A percentile compares a stretch with the other conserved stretches of the same genome.
Conservation (phyloP, 2,329 filamentous ascomycete genomes). For the Ceratocystis destructans region DNA sequence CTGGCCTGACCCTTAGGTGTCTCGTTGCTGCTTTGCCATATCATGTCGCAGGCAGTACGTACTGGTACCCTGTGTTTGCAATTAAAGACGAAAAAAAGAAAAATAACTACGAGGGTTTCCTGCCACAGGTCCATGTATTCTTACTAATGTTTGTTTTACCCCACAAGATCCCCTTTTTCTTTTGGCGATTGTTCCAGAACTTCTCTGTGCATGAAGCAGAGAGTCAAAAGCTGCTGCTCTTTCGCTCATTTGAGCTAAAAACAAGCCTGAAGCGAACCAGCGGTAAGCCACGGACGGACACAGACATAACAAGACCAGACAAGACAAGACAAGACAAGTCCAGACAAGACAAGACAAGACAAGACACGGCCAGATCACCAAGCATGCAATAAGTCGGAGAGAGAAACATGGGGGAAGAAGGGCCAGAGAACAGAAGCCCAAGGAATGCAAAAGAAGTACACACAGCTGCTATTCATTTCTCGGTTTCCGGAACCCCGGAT, state of each 20-base stretch:
- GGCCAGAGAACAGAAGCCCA: background rate
- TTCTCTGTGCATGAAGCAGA: background rate
- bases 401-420: background rate
- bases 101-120: background rate
- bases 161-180: background rate
- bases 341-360: background rate
- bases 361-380: background rate
- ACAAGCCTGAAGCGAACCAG: background rate
- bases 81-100: background rate
- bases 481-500: background rate
- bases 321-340: background rate
- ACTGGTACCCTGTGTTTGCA: background rate
- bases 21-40: background rate
- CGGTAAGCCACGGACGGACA: background rate
- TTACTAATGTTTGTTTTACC: background rate
- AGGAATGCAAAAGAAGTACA: background rate
- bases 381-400: background rate
- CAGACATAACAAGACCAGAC: background rate
- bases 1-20: background rate
- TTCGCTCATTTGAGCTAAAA: background rate
- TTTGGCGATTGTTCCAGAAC: background rate
- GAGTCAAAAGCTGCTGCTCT: background rate
- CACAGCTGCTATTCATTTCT: background rate
- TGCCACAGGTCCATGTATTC: background rate
- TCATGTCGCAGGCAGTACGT: background rate